These are phyloP conservation scores for Leccinellum luteum DNA, from an alignment of 768 basidiomycete genomes.

Conservation along the genomic window DNA sequence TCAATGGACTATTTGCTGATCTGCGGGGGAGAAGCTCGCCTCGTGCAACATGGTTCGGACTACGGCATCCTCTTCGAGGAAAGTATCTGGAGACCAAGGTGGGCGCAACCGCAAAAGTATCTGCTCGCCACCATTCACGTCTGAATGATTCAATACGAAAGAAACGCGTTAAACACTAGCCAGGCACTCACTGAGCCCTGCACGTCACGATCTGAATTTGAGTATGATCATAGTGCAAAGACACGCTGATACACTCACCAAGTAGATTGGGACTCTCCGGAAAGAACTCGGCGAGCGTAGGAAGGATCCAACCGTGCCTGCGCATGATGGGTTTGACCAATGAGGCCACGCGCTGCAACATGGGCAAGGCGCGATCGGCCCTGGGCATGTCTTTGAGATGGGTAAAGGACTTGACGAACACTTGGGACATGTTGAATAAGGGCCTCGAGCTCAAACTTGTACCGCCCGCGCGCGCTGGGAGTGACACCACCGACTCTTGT, in stretches of 20 bases:
- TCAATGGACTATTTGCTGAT: not conserved
- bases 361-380: constrained; percentile 61
- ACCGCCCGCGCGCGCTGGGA: not conserved
- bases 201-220: not conserved
- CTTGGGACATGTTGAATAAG: constrained; percentile 46
- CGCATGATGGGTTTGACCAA: constrained; percentile 94
- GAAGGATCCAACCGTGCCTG: constrained; percentile 76
- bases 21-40: constrained; percentile 37
- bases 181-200: constrained; percentile 39
- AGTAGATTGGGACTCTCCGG: constrained; percentile 70
- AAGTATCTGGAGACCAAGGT: constrained; percentile 60
- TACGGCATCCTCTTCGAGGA: constrained; percentile 72
- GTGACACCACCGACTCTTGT: not conserved
- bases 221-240: constrained; percentile 1
- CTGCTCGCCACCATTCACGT: constrained; percentile 76
- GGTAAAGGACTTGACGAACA: constrained; percentile 63
- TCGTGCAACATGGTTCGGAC: constrained; percentile 90
- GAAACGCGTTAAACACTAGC: not conserved
- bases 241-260: constrained; percentile 44
- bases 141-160: constrained; percentile 35
- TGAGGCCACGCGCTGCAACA: constrained; percentile 68
- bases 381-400: constrained; percentile 68
- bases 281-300: constrained; percentile 84
- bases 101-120: constrained; percentile 84
- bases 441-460: not conserved